phyloP scores from a whole-genome alignment of 2,329 filamentous ascomycete species.

The Ophiosphaerella korrae region DNA sequence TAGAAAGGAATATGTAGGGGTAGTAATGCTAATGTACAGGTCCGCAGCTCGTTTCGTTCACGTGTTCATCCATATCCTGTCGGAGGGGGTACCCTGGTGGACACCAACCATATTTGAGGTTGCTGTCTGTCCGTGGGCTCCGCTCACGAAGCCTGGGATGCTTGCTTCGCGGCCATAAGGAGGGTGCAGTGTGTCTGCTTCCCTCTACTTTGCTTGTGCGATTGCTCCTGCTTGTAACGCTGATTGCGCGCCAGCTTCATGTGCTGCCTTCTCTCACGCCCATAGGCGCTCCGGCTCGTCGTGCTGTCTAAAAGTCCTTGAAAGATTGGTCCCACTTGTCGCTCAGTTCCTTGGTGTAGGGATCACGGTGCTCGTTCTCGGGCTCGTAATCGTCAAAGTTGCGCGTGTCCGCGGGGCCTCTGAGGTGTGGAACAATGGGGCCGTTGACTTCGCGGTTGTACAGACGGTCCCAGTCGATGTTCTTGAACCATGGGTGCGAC shows the following conservation, averaged over 20 bases:
- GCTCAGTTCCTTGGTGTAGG: constrained; percentile 72
- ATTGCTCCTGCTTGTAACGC: not conserved
- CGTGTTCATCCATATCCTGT: not conserved
- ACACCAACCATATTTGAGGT: too few species aligned
- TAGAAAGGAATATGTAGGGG: not conserved
- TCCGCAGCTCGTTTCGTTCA: not conserved
- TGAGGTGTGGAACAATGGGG: constrained; percentile 76
- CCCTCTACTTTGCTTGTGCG: not conserved
- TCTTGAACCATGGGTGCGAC: constrained; percentile 74
- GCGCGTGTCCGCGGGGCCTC: constrained; percentile 74
- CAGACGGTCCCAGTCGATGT: constrained; percentile 75
- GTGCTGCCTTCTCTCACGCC: not conserved
- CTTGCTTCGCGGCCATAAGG: not conserved
- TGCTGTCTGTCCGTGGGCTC: not conserved
- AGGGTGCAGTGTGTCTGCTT: not conserved
- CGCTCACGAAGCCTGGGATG: not conserved
- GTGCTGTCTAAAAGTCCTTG: constrained; percentile 64
- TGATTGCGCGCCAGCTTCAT: not conserved
- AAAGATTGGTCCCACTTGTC: constrained; percentile 74
- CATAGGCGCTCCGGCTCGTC: not conserved
- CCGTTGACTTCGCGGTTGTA: constrained; percentile 67
- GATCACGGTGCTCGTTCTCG: constrained; percentile 67
- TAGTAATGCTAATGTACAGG: constrained; percentile 1
- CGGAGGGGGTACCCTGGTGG: too few species aligned
- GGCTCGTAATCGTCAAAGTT: constrained; percentile 87